Base-by-base conservation (phyloP, 306 rosid species). In the Mimosa pudica region DNA sequence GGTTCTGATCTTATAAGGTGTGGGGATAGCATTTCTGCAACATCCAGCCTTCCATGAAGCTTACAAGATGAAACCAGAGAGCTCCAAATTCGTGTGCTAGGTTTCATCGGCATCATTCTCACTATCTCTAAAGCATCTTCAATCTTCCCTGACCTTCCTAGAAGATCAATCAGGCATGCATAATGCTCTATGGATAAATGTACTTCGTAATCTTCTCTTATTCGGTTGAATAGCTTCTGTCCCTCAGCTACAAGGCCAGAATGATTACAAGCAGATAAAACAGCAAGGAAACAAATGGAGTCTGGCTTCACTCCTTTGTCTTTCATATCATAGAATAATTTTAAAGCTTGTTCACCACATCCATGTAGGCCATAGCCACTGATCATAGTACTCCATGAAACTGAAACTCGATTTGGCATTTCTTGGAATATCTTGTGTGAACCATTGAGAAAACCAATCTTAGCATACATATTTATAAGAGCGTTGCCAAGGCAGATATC, bases 211-310 rank as follows among this genome's bases (percentile, higher is more conserved):
- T 73, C 89, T 74, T 70, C 77, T 42, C 71, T 72, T 65, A 79
- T 65, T 66, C 75, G 77, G 17, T 84, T 71, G 76, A 91, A 89
- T 51, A 89, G 61, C 69, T n/a, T 60, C 74, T 82, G 84, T 16
- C 89, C 97, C 81, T 89, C 91, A 18, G 76, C 41, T 35, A 88
- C 89, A 49, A 91, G 89, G 54, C 97, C 92, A 36, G 89, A 83
- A 63, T 91, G 94, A 86, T 85, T 88, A 74, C 97, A 91, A 54
- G 97, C 90, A 44, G 89, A 89, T 77, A 91, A 82, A 41, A 87
- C 64, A 4, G 89, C 85, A 32, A 91, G 92, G 81, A 83, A 74
- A 14, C 92, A 84, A 58, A 89, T 66, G 35, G 84, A 75, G 81
- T 89, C 97, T 47, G 82, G 69, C 54, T 82, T 81, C 69, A 86